phyloP scores from a whole-genome alignment of 805 yeast genomes.

The Pichia rugopelliculosa region DNA sequence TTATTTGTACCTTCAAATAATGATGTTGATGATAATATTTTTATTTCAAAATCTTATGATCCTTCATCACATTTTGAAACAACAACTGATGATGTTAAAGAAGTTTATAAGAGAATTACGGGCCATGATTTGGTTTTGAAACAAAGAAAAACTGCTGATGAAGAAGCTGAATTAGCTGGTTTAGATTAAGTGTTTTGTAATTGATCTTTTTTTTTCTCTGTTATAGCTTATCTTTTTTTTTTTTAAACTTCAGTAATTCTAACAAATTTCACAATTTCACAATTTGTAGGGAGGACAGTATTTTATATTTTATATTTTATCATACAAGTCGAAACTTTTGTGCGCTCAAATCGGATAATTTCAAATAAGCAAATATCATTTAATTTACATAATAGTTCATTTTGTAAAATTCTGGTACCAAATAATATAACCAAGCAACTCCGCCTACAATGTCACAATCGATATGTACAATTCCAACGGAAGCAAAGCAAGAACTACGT shows the following conservation, averaged over 20 bases:
- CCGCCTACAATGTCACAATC: slow-evolving; percentile 34
- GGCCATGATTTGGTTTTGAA: slow-evolving; percentile 88
- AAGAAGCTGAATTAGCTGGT: slow-evolving; percentile 43
- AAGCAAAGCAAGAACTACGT: slow-evolving; percentile 50
- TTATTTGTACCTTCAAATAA: slow-evolving; percentile 80
- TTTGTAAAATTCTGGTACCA: no score
- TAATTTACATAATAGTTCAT: no score
- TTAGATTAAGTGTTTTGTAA: slow-evolving; percentile 11
- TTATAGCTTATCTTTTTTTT: neutral
- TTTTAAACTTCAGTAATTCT: no score
- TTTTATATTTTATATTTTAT: no score
- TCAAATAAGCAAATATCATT: no score
- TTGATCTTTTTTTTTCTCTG: neutral
- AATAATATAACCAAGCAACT: no score
- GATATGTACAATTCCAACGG: slow-evolving; percentile 55
- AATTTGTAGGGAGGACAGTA: no score
- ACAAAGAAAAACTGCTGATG: slow-evolving; percentile 62
- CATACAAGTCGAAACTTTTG: no score
- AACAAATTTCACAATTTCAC: no score
- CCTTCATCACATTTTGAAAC: slow-evolving; percentile 93
- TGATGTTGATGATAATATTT: slow-evolving; percentile 74
- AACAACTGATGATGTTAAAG: slow-evolving; percentile 95
- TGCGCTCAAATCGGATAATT: no score
- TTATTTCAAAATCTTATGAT: slow-evolving; percentile 83
- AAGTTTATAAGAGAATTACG: slow-evolving; percentile 81